Percentiles rank a stretch among this genome's conserved stretches.
Evolutionary conservation across 768 basidiomycete genomes (phyloP).

Genomic region (Arthromyces matolae): DNA sequence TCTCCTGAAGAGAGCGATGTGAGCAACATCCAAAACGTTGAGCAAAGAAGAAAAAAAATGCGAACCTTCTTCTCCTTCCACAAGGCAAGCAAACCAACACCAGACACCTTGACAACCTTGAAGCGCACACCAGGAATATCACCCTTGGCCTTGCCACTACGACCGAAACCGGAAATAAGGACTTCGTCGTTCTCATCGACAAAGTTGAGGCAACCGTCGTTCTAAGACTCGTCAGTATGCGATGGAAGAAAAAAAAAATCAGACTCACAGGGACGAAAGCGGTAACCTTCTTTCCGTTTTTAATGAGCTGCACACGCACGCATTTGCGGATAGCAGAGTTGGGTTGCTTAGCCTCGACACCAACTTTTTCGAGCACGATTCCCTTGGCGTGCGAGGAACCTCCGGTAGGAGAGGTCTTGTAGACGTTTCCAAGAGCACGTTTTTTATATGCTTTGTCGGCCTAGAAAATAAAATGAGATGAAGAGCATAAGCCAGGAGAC

Average conservation of each 20-base stretch:
- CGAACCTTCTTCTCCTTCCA: slow-evolving; percentile 99
- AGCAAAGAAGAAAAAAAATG: slow-evolving; percentile 8
- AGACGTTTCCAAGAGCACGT: slow-evolving; percentile 97
- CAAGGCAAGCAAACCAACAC: slow-evolving; percentile 94
- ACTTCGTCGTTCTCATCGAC: slow-evolving; percentile 99
- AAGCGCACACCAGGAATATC: slow-evolving; percentile 99
- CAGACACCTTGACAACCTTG: slow-evolving; percentile 99
- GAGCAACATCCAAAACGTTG: not conserved
- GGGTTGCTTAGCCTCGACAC: slow-evolving; percentile 99
- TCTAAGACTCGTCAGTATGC: slow-evolving; percentile 40
- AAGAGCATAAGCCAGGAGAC: not conserved
- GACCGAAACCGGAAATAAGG: slow-evolving; percentile 99
- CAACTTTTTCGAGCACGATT: slow-evolving; percentile 99
- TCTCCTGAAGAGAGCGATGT: slow-evolving; percentile 51
- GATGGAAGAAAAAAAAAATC: not conserved
- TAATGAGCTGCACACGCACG: slow-evolving; percentile 99
- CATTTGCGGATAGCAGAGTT: slow-evolving; percentile 99
- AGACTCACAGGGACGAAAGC: slow-evolving; percentile 94
- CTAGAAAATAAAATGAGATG: slow-evolving; percentile 35
- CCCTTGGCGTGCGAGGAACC: slow-evolving; percentile 99
- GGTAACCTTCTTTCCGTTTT: slow-evolving; percentile 99
- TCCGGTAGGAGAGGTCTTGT: slow-evolving; percentile 99
- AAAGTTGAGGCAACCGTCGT: slow-evolving; percentile 96
- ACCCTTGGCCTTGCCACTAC: slow-evolving; percentile 99
- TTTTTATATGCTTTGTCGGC: slow-evolving; percentile 99